A percentile compares a stretch with the other conserved stretches of the same genome.
Evolutionary conservation across 2,329 filamentous ascomycete genomes (phyloP).

Genomic region (Penicillium capsulatum): DNA sequence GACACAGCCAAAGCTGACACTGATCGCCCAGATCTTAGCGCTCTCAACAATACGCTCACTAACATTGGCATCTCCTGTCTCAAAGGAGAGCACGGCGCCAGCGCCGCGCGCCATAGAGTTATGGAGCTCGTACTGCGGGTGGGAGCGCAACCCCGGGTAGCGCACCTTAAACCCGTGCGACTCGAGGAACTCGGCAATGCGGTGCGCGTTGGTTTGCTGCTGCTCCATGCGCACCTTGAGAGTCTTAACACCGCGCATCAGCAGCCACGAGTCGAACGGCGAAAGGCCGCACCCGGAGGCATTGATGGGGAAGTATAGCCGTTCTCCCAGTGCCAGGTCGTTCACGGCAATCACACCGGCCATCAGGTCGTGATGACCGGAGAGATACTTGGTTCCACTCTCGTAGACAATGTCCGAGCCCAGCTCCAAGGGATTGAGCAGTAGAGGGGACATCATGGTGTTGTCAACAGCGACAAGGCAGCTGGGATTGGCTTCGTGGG

Average conservation of each 20-base stretch:
- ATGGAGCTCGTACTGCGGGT: constrained; percentile 94
- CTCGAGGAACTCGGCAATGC: constrained; percentile 89
- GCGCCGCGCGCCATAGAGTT: constrained; percentile 93
- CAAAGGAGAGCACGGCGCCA: constrained; percentile 91
- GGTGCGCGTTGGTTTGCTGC: constrained; percentile 87
- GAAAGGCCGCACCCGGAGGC: constrained; percentile 89
- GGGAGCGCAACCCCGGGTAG: constrained; percentile 88
- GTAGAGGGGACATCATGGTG: constrained; percentile 95
- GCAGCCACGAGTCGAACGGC: constrained; percentile 92
- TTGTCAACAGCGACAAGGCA: constrained; percentile 93
- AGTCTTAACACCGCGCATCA: constrained; percentile 94
- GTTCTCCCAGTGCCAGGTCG: constrained; percentile 73
- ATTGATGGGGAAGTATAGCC: constrained; percentile 96
- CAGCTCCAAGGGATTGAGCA: constrained; percentile 88
- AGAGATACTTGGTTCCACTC: constrained; percentile 95
- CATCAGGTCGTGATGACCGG: constrained; percentile 98
- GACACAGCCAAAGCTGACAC: constrained; percentile 95
- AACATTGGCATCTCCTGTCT: constrained; percentile 79
- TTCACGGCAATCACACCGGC: constrained; percentile 94
- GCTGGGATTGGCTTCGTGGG: constrained; percentile 71
- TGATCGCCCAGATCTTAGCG: constrained; percentile 87
- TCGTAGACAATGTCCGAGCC: constrained; percentile 97
- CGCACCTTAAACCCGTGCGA: constrained; percentile 87
- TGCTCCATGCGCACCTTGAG: constrained; percentile 98
- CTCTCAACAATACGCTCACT: constrained; percentile 94